Percentiles rank a stretch among this genome's conserved stretches.
Evolutionary conservation across 2,329 filamentous ascomycete species (phyloP).

Genomic region (Emergomyces orientalis): DNA sequence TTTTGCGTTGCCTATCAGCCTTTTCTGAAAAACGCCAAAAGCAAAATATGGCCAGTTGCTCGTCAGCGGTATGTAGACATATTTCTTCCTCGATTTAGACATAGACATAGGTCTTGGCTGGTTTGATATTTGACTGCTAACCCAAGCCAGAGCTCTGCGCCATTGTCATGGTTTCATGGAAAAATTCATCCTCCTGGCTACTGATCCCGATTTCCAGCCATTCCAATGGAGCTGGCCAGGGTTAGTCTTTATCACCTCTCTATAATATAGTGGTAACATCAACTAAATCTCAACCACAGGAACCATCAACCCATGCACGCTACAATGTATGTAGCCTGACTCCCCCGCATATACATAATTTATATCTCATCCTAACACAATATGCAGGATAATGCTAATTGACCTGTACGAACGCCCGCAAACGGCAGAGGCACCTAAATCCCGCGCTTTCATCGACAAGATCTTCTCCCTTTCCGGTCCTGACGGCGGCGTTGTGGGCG

Average conservation of each 20-base stretch:
- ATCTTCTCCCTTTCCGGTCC: conserved; percentile 39
- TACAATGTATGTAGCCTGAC: conserved; percentile 26
- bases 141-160: conserved; percentile 32
- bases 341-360: neutral
- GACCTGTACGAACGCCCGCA: conserved; percentile 41
- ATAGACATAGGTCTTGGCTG: neutral
- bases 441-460: conserved; percentile 39
- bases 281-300: conserved; percentile 18
- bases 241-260: conserved; percentile 16
- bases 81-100: neutral
- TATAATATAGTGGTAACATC: neutral
- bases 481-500: conserved; percentile 38
- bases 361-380: neutral
- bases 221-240: conserved; percentile 44
- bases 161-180: conserved; percentile 42
- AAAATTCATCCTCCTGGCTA: conserved; percentile 41
- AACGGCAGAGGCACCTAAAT: conserved; percentile 37
- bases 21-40: conserved; percentile 41
- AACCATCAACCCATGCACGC: conserved; percentile 39
- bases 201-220: conserved; percentile 39
- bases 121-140: neutral
- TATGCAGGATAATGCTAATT: conserved; percentile 39
- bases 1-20: conserved; percentile 42
- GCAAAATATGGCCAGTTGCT: conserved; percentile 39
- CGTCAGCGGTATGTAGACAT: conserved; percentile 32